These are phyloP conservation scores for Talaromyces sp. DNA, from an alignment of 2,329 filamentous ascomycete genomes.

Conservation along the genomic window DNA sequence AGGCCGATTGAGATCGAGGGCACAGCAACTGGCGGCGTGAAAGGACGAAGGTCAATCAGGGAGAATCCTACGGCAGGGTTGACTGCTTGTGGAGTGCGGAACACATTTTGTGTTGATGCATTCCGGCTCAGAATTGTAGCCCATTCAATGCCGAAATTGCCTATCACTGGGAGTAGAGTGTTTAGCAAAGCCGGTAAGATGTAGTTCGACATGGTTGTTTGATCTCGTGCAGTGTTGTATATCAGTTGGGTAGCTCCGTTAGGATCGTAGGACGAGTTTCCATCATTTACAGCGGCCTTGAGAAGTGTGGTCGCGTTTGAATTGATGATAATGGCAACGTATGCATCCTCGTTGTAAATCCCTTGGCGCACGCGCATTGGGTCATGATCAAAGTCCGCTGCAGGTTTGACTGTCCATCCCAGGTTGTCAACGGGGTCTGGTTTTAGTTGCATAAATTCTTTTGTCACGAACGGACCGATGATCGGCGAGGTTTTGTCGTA, in stretches of 20 bases:
- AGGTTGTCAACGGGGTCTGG: conserved; percentile 37
- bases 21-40: conserved; percentile 49
- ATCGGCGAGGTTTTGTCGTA: conserved; percentile 44
- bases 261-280: conserved; percentile 57
- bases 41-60: conserved; percentile 55
- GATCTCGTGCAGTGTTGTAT: conserved; percentile 52
- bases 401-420: conserved; percentile 46
- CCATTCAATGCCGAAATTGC: conserved; percentile 45
- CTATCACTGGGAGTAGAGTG: conserved; percentile 44
- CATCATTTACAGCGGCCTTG: conserved; percentile 48
- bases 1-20: conserved; percentile 59
- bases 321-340: conserved; percentile 59
- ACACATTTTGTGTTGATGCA: conserved; percentile 27
- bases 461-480: conserved; percentile 52
- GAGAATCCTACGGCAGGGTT: conserved; percentile 54
- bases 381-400: conserved; percentile 52
- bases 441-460: conserved; percentile 42
- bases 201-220: conserved; percentile 50
- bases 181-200: conserved; percentile 48
- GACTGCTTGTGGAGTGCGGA: conserved; percentile 47
- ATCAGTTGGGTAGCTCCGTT: conserved; percentile 54
- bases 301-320: conserved; percentile 57
- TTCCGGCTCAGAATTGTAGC: conserved; percentile 33
- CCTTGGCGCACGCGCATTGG: conserved; percentile 52
- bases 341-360: conserved; percentile 56